Evolutionary conservation across 768 basidiomycete species (phyloP).

Genomic region (Clitopilus hobsonii): DNA sequence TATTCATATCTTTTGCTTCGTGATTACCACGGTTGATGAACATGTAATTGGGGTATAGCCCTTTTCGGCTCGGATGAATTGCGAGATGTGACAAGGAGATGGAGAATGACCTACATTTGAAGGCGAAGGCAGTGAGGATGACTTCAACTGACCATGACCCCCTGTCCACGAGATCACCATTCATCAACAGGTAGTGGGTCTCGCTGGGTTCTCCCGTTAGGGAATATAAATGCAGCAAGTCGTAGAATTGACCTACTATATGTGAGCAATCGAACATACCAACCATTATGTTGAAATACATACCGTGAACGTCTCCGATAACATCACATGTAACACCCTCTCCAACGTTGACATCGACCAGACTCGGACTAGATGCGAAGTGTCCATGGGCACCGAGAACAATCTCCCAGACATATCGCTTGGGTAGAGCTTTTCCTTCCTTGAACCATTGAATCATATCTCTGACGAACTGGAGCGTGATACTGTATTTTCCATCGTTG

Average conservation of each 20-base stretch:
- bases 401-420: slow-evolving; percentile 94
- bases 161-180: slow-evolving; percentile 95
- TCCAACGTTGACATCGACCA: slow-evolving; percentile 72
- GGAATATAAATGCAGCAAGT: slow-evolving; percentile 81
- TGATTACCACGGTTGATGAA: slow-evolving; percentile 97
- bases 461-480: slow-evolving; percentile 75
- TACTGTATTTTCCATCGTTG: slow-evolving; percentile 63
- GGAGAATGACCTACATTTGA: slow-evolving; percentile 66
- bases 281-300: slow-evolving; percentile 16
- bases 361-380: slow-evolving; percentile 72
- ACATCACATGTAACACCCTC: slow-evolving; percentile 86
- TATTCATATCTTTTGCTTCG: slow-evolving; percentile 96
- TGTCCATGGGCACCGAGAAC: slow-evolving; percentile 77
- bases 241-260: slow-evolving; percentile 84
- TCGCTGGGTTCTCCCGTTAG: slow-evolving; percentile 83
- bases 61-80: slow-evolving; percentile 35
- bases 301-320: slow-evolving; percentile 95
- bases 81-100: neutral
- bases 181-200: slow-evolving; percentile 86
- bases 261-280: neutral
- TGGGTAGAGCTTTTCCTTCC: slow-evolving; percentile 85
- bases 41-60: slow-evolving; percentile 88
- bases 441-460: slow-evolving; percentile 92
- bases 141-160: slow-evolving; percentile 96
- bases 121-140: slow-evolving; percentile 88